Conservation (phyloP, 1,284 basidiomycete species). For the Vanrija sp. region DNA sequence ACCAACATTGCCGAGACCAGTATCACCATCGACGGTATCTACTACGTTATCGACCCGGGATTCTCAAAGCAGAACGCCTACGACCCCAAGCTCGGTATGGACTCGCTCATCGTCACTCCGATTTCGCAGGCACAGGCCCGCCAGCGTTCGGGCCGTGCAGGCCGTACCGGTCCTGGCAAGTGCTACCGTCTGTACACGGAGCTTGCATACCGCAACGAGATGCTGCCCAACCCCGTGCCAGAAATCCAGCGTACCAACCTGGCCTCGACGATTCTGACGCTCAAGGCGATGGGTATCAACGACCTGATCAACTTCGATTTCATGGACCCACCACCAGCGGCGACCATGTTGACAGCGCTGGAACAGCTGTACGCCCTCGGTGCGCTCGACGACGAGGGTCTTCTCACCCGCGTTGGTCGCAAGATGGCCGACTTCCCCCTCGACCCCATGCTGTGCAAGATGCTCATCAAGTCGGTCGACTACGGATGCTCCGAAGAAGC, state of each 20-base stretch:
- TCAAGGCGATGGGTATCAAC: constrained; percentile 99
- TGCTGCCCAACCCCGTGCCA: constrained; percentile 95
- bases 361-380: constrained; percentile 92
- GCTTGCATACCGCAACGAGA: constrained; percentile 95
- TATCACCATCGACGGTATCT: constrained; percentile 96
- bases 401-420: constrained; percentile 86
- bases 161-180: constrained; percentile 95
- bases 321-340: constrained; percentile 97
- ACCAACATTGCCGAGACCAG: constrained; percentile 99
- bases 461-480: constrained; percentile 98
- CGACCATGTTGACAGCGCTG: constrained; percentile 83
- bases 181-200: constrained; percentile 98
- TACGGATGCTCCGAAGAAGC: constrained; percentile 96
- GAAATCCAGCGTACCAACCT: constrained; percentile 97
- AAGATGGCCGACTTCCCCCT: constrained; percentile 99
- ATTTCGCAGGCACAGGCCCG: constrained; percentile 98
- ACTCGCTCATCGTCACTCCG: constrained; percentile 95
- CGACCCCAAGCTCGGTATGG: constrained; percentile 96
- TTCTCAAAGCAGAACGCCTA: constrained; percentile 99
- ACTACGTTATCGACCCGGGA: constrained; percentile 98
- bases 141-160: constrained; percentile 91
- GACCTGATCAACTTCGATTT: constrained; percentile 98
- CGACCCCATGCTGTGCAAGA: constrained; percentile 93
- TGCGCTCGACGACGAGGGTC: constrained; percentile 92
- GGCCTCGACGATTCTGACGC: constrained; percentile 84